Base-by-base conservation (phyloP, 345 rosid genomes). In the Gossypium herbaceum region DNA sequence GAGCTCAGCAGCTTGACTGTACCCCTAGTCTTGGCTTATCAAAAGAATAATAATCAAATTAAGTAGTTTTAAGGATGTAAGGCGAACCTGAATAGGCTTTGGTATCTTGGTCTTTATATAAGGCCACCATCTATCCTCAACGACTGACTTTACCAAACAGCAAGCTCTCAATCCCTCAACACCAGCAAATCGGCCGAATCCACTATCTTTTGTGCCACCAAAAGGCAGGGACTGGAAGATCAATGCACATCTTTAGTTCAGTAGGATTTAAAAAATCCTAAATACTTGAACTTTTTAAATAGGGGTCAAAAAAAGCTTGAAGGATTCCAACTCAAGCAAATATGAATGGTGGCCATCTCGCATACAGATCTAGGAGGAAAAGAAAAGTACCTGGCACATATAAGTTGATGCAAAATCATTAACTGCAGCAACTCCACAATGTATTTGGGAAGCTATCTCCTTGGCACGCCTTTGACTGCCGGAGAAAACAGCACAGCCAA, bases 71-170 rank as follows among this genome's bases (percentile, higher is more conserved):
- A 12, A 6, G 19, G 15, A n/a, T n/a, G 17, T 24, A 47, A 17
- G 13, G 70, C 50, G 44, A 73, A 89, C 99, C 99, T 89, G 96
- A 74, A 95, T 91, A 48, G 97, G 98, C 82, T 90, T 93, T 63
- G 98, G 97, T 59, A 95, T 95, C 80, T 78, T 83, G 47, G 99
- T 95, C 86, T 91, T 93, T 76, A 95, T 77, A 64, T 80, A 90
- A 2, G 99, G 99, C 99, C 99, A 93, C 89, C 89, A 93, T 44
- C 98, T 88, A 82, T 95, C 99, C 82, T 95, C 98, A 3, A 91
- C 98, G 29, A 95, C 97, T 2, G 98, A 86, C 82, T 93, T 95
- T 71, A 91, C 93, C 16, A 95, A 93, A 77, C 99, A 95, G 83
- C 97, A 95, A 67, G 97, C 98, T 77, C 97, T 86, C 76, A 95